These are phyloP conservation scores for Penicillium digitatum DNA, from an alignment of 2,329 filamentous ascomycete genomes.

Conservation along the genomic window DNA sequence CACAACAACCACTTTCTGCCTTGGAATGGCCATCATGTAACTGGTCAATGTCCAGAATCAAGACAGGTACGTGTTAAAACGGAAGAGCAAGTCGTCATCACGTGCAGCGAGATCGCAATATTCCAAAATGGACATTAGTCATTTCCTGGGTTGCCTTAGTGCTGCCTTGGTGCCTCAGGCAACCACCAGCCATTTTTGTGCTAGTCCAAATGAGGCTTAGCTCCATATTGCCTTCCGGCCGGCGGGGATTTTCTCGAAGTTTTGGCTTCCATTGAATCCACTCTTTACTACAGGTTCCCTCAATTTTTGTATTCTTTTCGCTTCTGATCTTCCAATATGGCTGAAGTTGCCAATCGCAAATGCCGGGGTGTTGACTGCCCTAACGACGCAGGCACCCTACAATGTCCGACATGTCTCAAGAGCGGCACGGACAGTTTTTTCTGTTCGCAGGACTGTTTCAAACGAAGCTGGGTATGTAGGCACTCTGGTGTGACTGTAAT, in stretches of 20 bases:
- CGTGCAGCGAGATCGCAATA: conserved; percentile 16
- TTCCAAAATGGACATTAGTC: conserved; percentile 11
- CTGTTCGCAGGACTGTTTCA: conserved; percentile 98
- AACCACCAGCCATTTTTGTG: neutral
- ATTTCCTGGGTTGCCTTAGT: neutral
- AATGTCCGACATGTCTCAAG: conserved; percentile 95
- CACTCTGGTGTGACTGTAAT: conserved; percentile 29
- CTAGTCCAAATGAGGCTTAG: conserved; percentile 2
- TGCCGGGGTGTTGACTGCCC: conserved; percentile 80
- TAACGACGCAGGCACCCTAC: conserved; percentile 78
- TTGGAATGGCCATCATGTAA: conserved; percentile 18
- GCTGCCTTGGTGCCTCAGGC: neutral
- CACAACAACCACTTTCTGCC: conserved; percentile 73
- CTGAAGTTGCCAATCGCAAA: conserved; percentile 38
- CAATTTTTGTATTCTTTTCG: neutral
- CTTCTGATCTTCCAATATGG: conserved; percentile 10
- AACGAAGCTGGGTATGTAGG: conserved; percentile 84
- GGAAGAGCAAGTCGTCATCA: conserved; percentile 4
- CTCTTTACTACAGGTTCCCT: neutral
- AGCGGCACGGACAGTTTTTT: conserved; percentile 88
- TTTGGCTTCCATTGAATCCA: neutral
- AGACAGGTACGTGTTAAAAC: neutral
- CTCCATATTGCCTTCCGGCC: neutral
- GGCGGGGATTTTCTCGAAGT: conserved; percentile 9
- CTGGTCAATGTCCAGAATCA: neutral